A percentile compares a stretch with the other conserved stretches of the same genome.
Conservation (phyloP, 352 stramenopile species). For the Phytophthora lateralis region DNA sequence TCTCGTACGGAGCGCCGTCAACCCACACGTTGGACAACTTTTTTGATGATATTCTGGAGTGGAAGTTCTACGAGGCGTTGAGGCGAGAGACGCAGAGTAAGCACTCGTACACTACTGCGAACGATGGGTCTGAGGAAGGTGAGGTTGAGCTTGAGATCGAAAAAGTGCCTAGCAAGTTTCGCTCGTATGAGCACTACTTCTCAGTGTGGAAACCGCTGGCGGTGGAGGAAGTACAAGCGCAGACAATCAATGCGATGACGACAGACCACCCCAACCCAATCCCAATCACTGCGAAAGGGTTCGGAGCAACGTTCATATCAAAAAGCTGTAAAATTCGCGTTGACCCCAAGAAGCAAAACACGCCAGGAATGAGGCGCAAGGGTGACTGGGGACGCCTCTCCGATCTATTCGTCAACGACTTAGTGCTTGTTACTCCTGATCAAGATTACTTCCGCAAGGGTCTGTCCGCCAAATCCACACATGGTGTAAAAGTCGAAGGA, state of each 20-base stretch:
- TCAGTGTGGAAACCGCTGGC: slow-evolving; percentile 88
- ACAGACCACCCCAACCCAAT: slow-evolving; percentile 62
- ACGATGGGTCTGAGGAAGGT: slow-evolving; percentile 77
- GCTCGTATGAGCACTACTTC: slow-evolving; percentile 89
- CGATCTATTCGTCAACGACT: slow-evolving; percentile 74
- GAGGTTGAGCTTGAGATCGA: slow-evolving; percentile 69
- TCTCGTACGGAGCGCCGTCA: slow-evolving; percentile 30
- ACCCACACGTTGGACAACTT: slow-evolving; percentile 81
- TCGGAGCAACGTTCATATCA: slow-evolving; percentile 62
- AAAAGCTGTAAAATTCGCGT: slow-evolving; percentile 75
- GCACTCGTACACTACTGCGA: slow-evolving; percentile 49
- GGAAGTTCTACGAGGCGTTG: slow-evolving; percentile 75
- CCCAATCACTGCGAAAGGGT: slow-evolving; percentile 48
- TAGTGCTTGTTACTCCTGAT: slow-evolving; percentile 74
- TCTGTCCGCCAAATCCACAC: slow-evolving; percentile 23
- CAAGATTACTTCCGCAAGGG: slow-evolving; percentile 56
- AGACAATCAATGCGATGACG: slow-evolving; percentile 81
- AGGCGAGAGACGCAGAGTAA: slow-evolving; percentile 61
- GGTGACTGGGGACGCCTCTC: slow-evolving; percentile 43
- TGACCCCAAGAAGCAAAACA: slow-evolving; percentile 56
- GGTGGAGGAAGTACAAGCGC: slow-evolving; percentile 88
- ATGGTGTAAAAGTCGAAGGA: slow-evolving; percentile 23
- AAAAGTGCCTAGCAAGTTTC: slow-evolving; percentile 84
- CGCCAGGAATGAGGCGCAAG: slow-evolving; percentile 30
- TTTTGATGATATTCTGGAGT: slow-evolving; percentile 85